Evolutionary conservation across 2,329 filamentous ascomycete species (phyloP).

Genomic region (Pseudogymnoascus sp.): DNA sequence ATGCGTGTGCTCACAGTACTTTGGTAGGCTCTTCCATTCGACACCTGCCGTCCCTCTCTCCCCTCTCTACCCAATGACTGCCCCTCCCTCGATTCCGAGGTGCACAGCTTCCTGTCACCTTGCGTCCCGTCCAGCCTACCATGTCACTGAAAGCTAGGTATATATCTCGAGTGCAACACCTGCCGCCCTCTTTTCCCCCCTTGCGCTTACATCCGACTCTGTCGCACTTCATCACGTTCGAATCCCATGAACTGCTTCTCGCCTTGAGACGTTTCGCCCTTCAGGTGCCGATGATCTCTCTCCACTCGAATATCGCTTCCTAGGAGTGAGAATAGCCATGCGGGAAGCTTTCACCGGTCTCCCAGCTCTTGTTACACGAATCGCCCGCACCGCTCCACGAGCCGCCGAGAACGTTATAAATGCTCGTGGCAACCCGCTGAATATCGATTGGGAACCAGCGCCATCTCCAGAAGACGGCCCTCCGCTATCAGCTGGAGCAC

Average conservation of each 20-base stretch:
- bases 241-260: background rate
- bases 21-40: background rate
- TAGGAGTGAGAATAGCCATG: background rate
- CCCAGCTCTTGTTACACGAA: constrained; percentile 6
- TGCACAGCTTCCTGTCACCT: constrained; percentile 5
- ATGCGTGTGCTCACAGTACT: background rate
- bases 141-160: background rate
- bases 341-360: constrained; percentile 3
- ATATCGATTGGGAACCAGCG: constrained; percentile 46
- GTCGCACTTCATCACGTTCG: background rate
- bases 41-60: background rate
- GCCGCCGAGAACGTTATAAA: constrained; percentile 10
- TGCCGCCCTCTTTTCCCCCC: background rate
- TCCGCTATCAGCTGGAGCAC: constrained; percentile 47
- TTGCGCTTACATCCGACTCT: background rate
- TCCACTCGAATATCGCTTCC: background rate
- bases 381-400: background rate
- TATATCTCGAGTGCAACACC: constrained; percentile 2
- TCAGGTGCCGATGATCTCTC: constrained; percentile 7
- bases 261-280: constrained; percentile 8
- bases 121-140: background rate
- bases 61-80: background rate
- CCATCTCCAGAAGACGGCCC: constrained; percentile 54
- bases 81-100: background rate
- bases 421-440: constrained; percentile 15